Base-by-base conservation (phyloP, 352 stramenopile species). In the Phytopythium vexans region DNA sequence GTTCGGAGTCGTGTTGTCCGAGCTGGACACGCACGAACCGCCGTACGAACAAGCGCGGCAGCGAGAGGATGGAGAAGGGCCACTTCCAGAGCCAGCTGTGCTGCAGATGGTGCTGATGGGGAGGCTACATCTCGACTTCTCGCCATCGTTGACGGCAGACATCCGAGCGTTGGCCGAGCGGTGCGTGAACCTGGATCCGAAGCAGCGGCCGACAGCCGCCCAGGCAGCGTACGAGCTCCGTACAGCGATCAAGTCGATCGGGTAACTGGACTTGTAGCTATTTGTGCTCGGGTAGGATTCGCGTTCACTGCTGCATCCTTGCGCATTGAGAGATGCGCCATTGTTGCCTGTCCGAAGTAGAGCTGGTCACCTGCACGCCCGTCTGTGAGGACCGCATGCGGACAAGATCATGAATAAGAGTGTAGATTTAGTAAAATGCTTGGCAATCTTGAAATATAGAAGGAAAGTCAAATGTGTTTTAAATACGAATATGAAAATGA, bases 141-240 rank as follows among this genome's bases (percentile, higher is more conserved):
- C 64, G 0, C 40, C 27, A 2, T 58, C 32, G 21, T 45, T 66
- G 32, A 16, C 55, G 21, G 36, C 58, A 27, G 48, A 45, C 12
- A 54, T 66, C 36, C 41, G 33, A 41, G 42, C 46, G 8, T 59
- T 68, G 35, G 41, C 51, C 10, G 39, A 27, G 8, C 49, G 32
- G 27, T 68, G 60, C n/a, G 60, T 68, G 54, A 54, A 31, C 10
- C 15, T 68, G 16, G 60, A 68, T 31, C 60, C 60, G 36, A 32
- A 35, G 2, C 14, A 48, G 31, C 60, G 60, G 2, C 60, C 60
- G 3, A 62, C 54, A 12, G 60, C 60, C 2, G 60, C 60, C 9
- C 57, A 77, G 31, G 67, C 66, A 41, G 52, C 70, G 9, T 67
- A 77, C 50, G 48, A 60, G 37, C 52, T 81, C n/a, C 70, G 72